Percentiles rank a stretch among this genome's conserved stretches.
phyloP scores from a whole-genome alignment of 345 rosid species.

The Eucalyptus sp. region DNA sequence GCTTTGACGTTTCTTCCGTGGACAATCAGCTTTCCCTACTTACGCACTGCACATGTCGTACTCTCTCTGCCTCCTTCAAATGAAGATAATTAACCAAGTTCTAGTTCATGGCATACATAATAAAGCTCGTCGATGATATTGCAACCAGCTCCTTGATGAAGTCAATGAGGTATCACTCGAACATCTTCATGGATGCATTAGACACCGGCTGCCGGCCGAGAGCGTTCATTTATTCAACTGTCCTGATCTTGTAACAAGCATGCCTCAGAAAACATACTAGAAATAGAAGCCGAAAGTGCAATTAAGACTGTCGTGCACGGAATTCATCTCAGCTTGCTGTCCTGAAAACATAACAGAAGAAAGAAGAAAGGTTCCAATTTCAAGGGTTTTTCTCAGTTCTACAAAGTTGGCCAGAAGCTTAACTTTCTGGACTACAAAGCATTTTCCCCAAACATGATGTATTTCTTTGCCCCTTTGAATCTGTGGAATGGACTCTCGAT shows the following conservation, averaged over 20 bases:
- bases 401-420: neutral
- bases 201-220: neutral
- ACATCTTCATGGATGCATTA: neutral
- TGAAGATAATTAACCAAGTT: neutral
- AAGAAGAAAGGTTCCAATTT: neutral
- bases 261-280: neutral
- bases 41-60: neutral
- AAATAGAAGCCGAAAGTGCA: neutral
- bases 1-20: neutral
- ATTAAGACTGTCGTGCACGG: neutral
- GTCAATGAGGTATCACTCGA: neutral
- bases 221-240: neutral
- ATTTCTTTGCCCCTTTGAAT: neutral
- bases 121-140: neutral
- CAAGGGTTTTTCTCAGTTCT: neutral
- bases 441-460: neutral
- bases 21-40: neutral
- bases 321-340: neutral
- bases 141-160: neutral
- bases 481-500: neutral
- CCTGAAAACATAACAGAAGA: neutral
- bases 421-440: neutral
- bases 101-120: neutral
- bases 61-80: neutral
- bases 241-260: neutral